Conservation (phyloP, 2,329 filamentous ascomycete species). For the Paraconiothyrium brasiliense region DNA sequence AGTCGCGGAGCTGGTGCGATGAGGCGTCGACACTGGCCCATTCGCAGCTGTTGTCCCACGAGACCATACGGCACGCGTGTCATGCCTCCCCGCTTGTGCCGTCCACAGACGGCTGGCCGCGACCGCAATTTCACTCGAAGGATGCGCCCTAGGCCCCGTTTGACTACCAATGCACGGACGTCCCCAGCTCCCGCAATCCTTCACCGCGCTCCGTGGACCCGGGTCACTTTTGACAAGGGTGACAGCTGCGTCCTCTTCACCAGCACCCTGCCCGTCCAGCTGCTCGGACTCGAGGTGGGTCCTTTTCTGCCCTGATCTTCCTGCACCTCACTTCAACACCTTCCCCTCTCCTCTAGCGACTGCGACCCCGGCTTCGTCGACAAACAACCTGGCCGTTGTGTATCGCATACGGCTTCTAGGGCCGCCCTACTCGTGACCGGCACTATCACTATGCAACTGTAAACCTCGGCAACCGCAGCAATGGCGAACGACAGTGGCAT, state of each 20-base stretch:
- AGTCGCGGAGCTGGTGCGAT: conserved; percentile 13
- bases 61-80: background rate
- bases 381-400: background rate
- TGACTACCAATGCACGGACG: conserved; percentile 9
- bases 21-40: conserved; percentile 11
- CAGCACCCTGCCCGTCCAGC: conserved; percentile 16
- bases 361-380: conserved; percentile 1
- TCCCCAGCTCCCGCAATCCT: conserved; percentile 19
- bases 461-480: conserved; percentile 12
- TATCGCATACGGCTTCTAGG: background rate
- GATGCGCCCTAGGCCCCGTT: conserved; percentile 15
- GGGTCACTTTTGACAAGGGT: conserved; percentile 21
- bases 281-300: conserved; percentile 18
- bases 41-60: conserved; percentile 19
- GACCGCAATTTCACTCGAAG: conserved; percentile 12
- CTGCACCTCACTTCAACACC: background rate
- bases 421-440: conserved; percentile 11
- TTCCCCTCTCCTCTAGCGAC: background rate
- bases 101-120: background rate
- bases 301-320: conserved; percentile 4
- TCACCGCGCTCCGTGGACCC: conserved; percentile 21
- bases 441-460: conserved; percentile 13
- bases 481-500: conserved; percentile 17
- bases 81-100: background rate
- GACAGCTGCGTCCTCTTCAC: conserved; percentile 18